These are phyloP conservation scores for Phialophora chinensis DNA, from an alignment of 2,329 filamentous ascomycete species.

Conservation along the genomic window DNA sequence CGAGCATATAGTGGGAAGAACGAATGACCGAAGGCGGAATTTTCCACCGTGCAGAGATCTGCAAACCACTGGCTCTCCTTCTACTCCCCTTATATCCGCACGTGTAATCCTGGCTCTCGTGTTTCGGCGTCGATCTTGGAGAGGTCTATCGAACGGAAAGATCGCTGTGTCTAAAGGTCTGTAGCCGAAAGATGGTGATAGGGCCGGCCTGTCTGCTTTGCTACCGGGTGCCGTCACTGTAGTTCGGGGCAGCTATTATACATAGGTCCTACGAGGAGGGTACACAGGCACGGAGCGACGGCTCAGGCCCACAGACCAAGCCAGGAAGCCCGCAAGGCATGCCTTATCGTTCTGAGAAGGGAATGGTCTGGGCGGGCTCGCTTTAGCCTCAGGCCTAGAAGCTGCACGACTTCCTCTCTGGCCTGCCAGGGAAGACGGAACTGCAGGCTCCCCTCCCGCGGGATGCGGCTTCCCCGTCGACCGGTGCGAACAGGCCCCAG, in stretches of 20 bases:
- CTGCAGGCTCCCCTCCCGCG: conserved; percentile 21
- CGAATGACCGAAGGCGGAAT: background rate
- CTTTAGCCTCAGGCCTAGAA: conserved; percentile 19
- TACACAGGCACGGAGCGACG: background rate
- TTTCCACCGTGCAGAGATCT: conserved; percentile 8
- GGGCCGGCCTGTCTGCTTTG: conserved; percentile 2
- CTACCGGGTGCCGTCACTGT: background rate
- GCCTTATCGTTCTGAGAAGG: conserved; percentile 4
- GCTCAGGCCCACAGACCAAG: conserved; percentile 9
- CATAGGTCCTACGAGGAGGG: background rate
- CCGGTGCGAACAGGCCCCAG: conserved; percentile 24
- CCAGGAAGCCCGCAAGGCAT: conserved; percentile 7
- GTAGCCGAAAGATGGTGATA: conserved; percentile 13
- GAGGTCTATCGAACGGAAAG: background rate
- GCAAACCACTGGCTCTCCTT: conserved; percentile 2
- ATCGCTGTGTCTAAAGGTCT: background rate
- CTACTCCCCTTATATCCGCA: background rate
- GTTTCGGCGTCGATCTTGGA: conserved; percentile 1
- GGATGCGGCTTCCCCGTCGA: conserved; percentile 31
- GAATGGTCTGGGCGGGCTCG: conserved; percentile 3
- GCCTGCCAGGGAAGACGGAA: conserved; percentile 14
- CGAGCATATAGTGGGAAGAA: background rate
- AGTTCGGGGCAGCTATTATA: background rate
- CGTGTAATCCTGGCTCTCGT: background rate
- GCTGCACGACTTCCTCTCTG: conserved; percentile 11